Percentiles rank a stretch among this genome's conserved stretches.
Conservation (phyloP, 2,329 filamentous ascomycete genomes). For the Fusarium sp. region DNA sequence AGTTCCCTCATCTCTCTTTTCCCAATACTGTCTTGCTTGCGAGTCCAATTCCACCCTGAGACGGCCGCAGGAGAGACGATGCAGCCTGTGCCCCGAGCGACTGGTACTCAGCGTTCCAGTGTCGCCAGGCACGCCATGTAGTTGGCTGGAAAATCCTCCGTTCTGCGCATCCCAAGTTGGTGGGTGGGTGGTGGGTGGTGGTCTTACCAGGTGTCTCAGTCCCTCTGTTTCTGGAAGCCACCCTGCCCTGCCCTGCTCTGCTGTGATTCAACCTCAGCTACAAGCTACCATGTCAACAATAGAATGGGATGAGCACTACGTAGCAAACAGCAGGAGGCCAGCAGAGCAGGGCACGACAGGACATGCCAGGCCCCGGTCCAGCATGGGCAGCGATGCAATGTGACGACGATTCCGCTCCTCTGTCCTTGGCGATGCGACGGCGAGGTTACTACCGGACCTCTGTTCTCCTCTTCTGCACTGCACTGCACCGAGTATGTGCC, state of each 20-base stretch:
- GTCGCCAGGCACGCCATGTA: conserved; percentile 29
- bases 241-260: conserved; percentile 14
- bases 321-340: neutral
- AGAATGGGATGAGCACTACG: neutral
- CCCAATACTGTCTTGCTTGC: conserved; percentile 25
- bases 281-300: conserved; percentile 18
- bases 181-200: conserved; percentile 13
- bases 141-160: conserved; percentile 36
- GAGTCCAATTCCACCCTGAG: conserved; percentile 18
- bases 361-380: conserved; percentile 1
- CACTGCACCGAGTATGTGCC: conserved; percentile 4
- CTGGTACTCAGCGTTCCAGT: conserved; percentile 19
- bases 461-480: neutral
- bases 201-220: conserved; percentile 37
- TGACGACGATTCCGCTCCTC: conserved; percentile 9
- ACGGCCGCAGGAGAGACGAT: conserved; percentile 18
- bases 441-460: conserved; percentile 6
- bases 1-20: conserved; percentile 40
- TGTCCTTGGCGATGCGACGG: conserved; percentile 7
- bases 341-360: conserved; percentile 8
- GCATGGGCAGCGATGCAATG: conserved; percentile 5
- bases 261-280: conserved; percentile 16
- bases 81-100: conserved; percentile 16
- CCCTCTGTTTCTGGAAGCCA: conserved; percentile 38
- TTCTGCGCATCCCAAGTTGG: conserved; percentile 18